phyloP scores from a whole-genome alignment of 2,329 filamentous ascomycete species.

The Thielaviopsis populi region DNA sequence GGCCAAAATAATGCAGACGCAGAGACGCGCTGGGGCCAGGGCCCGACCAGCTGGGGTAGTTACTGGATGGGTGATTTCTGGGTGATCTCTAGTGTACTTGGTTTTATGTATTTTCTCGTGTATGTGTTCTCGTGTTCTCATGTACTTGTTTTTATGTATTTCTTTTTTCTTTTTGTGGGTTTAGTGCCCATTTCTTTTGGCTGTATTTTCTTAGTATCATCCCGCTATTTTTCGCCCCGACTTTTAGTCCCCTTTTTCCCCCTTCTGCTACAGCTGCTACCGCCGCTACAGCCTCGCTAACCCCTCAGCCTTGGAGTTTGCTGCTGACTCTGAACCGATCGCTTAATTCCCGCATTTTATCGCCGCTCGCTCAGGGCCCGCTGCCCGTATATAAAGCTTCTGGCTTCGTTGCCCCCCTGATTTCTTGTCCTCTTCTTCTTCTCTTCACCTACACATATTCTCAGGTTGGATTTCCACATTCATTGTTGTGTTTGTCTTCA shows the following conservation, averaged over 20 bases:
- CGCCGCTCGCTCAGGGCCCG: background rate
- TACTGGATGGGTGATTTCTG: background rate
- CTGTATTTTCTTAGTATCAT: background rate
- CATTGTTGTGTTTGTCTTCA: slow-evolving; percentile 7
- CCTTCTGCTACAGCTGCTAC: background rate
- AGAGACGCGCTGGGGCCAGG: background rate
- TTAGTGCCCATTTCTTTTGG: background rate
- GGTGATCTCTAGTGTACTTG: too few species aligned
- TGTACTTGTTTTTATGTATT: background rate
- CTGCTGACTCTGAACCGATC: background rate
- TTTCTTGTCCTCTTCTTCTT: background rate
- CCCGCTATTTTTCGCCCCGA: background rate
- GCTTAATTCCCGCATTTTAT: background rate
- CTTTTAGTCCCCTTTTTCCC: background rate
- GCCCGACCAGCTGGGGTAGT: background rate
- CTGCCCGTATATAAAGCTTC: slow-evolving; percentile 1
- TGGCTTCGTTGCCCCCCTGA: background rate
- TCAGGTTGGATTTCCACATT: slow-evolving; percentile 5
- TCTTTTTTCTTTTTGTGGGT: background rate
- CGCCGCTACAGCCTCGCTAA: slow-evolving; percentile 1
- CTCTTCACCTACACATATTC: slow-evolving; percentile 1
- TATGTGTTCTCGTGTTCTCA: too few species aligned
- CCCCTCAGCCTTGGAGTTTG: background rate
- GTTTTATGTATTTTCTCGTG: too few species aligned
- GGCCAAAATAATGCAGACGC: background rate